phyloP scores from a whole-genome alignment of 2,329 filamentous ascomycete genomes.

The Epichloe typhina region DNA sequence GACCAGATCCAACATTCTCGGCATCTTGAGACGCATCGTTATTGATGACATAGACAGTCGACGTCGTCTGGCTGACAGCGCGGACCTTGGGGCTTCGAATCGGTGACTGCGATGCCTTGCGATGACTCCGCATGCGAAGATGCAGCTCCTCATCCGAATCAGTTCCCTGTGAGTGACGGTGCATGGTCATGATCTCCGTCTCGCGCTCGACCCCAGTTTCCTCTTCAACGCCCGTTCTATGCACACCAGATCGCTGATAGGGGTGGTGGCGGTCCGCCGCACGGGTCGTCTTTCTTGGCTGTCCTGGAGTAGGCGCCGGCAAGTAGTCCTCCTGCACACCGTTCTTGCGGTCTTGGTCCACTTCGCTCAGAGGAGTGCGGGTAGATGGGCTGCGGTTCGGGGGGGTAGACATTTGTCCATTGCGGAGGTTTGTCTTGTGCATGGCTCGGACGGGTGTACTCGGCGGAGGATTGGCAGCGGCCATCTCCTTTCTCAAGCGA shows the following conservation, averaged over 20 bases:
- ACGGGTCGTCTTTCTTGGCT: slow-evolving; percentile 79
- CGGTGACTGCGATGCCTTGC: slow-evolving; percentile 51
- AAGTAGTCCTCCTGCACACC: slow-evolving; percentile 79
- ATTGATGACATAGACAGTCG: slow-evolving; percentile 51
- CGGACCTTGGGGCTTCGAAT: slow-evolving; percentile 48
- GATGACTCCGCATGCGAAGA: slow-evolving; percentile 57
- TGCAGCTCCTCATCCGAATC: slow-evolving; percentile 79
- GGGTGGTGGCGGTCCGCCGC: slow-evolving; percentile 63
- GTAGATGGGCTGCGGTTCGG: slow-evolving; percentile 65
- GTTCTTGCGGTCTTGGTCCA: slow-evolving; percentile 65
- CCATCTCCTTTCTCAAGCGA: slow-evolving; percentile 47
- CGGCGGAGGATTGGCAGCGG: slow-evolving; percentile 33
- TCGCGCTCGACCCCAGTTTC: slow-evolving; percentile 42
- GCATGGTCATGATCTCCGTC: slow-evolving; percentile 46
- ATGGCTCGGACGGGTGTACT: slow-evolving; percentile 49
- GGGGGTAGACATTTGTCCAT: slow-evolving; percentile 66
- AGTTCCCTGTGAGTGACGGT: slow-evolving; percentile 46
- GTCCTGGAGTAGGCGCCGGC: slow-evolving; percentile 87
- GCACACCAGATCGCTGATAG: slow-evolving; percentile 45
- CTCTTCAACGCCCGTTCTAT: slow-evolving; percentile 29
- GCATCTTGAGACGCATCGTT: slow-evolving; percentile 57
- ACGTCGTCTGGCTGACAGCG: slow-evolving; percentile 65
- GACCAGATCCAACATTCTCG: slow-evolving; percentile 52
- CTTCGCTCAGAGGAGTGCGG: slow-evolving; percentile 82
- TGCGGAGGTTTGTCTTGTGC: slow-evolving; percentile 46